Conservation (phyloP, 2,329 filamentous ascomycete species). For the Fusarium brachygibbosum region DNA sequence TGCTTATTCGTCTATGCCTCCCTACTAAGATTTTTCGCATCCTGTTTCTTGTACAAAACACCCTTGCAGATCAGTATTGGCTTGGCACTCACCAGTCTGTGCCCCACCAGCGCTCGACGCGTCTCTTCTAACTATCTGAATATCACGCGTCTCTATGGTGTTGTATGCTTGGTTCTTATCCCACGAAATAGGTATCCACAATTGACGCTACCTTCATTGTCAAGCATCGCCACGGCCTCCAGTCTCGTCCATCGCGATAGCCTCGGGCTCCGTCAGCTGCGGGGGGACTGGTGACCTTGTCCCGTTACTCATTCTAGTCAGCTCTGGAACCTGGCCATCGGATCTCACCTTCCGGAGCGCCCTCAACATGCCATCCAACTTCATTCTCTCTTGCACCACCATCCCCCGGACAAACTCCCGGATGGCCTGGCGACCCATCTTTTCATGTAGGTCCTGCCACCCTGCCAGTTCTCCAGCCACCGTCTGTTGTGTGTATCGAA, state of each 20-base stretch:
- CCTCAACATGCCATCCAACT: constrained; percentile 83
- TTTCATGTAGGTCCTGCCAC: constrained; percentile 91
- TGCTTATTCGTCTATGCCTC: constrained; percentile 16
- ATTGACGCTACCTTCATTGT: constrained; percentile 25
- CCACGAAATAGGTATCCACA: constrained; percentile 32
- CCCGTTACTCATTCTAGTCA: constrained; percentile 32
- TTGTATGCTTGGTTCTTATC: constrained; percentile 35
- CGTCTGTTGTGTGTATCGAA: constrained; percentile 92
- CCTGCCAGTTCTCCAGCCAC: constrained; percentile 92
- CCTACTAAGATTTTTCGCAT: neutral
- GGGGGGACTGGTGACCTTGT: constrained; percentile 26
- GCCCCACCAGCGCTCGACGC: constrained; percentile 38
- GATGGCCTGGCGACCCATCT: constrained; percentile 80
- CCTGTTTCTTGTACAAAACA: neutral
- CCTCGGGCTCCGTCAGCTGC: constrained; percentile 38
- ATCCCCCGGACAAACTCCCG: constrained; percentile 81
- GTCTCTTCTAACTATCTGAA: constrained; percentile 34
- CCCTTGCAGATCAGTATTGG: constrained; percentile 36
- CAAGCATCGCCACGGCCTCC: constrained; percentile 36
- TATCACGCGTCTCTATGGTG: constrained; percentile 47
- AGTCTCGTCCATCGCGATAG: constrained; percentile 29
- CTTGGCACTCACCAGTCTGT: constrained; percentile 10
- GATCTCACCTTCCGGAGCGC: constrained; percentile 75
- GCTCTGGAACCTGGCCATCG: constrained; percentile 25
- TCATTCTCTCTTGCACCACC: constrained; percentile 83